Evolutionary conservation across 2,329 filamentous ascomycete species (phyloP).

Genomic region (Hymenoscyphus fraxineus): DNA sequence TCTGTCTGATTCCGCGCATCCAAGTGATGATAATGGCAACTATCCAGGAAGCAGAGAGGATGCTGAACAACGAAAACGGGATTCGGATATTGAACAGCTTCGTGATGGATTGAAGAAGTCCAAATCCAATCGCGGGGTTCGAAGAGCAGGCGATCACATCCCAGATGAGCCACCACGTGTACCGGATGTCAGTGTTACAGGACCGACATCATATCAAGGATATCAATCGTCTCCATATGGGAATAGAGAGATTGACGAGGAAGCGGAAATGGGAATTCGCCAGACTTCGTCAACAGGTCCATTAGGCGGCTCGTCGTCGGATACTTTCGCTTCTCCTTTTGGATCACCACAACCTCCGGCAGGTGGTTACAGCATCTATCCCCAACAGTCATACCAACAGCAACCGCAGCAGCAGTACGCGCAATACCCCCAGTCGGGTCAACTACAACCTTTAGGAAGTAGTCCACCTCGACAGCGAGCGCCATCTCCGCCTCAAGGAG

Average conservation of each 20-base stretch:
- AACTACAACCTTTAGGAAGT: constrained; percentile 1
- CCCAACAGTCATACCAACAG: background rate
- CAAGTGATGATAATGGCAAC: constrained; percentile 34
- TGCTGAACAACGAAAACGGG: constrained; percentile 17
- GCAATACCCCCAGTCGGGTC: background rate
- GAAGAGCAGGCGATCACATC: constrained; percentile 28
- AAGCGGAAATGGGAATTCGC: constrained; percentile 25
- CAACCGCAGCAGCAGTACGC: background rate
- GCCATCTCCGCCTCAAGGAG: constrained; percentile 1
- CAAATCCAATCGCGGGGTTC: constrained; percentile 28
- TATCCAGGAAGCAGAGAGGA: constrained; percentile 22
- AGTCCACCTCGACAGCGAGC: background rate
- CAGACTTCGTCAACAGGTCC: constrained; percentile 9
- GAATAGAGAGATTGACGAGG: constrained; percentile 20
- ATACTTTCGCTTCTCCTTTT: background rate
- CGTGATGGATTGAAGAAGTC: constrained; percentile 30
- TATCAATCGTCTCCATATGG: constrained; percentile 3
- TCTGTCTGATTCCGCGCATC: constrained; percentile 18
- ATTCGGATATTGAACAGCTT: constrained; percentile 25
- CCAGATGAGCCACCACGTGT: constrained; percentile 10
- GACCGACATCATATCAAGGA: constrained; percentile 15
- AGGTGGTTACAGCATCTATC: constrained; percentile 8
- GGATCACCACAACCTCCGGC: background rate
- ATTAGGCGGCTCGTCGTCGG: background rate
- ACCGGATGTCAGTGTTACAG: constrained; percentile 20